Base-by-base conservation (phyloP, 2,329 filamentous ascomycete genomes). In the Cephalotrichum gorgonifer region DNA sequence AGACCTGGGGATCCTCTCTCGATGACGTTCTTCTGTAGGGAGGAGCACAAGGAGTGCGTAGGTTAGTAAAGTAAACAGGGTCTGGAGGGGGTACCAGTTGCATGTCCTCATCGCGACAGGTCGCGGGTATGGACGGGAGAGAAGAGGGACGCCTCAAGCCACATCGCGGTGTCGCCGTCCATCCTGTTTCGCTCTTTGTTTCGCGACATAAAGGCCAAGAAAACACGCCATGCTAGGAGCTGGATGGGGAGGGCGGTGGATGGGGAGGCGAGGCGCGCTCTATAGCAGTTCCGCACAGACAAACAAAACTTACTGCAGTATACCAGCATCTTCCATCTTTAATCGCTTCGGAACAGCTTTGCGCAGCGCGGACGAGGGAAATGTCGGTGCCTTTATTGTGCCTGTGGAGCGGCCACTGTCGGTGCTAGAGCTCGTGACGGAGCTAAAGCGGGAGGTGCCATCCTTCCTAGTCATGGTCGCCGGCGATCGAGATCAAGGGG, bases 401-500 rank as follows among this genome's bases (percentile, higher is more conserved):
- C 79, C 76, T 60, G 74, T 76, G 53, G 83, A 86, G 58, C 76
- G 76, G 66, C 76, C 79, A 69, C 81, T 86, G 58, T 80, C 76
- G 60, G 76, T 78, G 68, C 77, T 79, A 55, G 77, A 76, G 73
- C 78, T 81, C 68, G 79, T 79, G 55, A 75, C 69, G 55, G 81
- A 82, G 70, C 76, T 81, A 74, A 83, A 77, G 68, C 81, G 82
- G 67, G 73, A 72, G 59, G 67, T 67, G 59, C 71, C 69, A 63
- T 85, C 81, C 70, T 82, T 78, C 67, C 75, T 78, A 68, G 81
- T 78, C 83, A 87, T 86, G 66, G 68, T 79, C 67, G 46, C 35
- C 28, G 31, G 26, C 26, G 9, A 11, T 31, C 26, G 11, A 25
- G n/a, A 20, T 30, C 47, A 39, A 44, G 31, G 11, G 20, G 42